Percentiles rank a stretch among this genome's conserved stretches.
Evolutionary conservation across 2,329 filamentous ascomycete genomes (phyloP).

Genomic region (Aspergillus quadrilineatus): DNA sequence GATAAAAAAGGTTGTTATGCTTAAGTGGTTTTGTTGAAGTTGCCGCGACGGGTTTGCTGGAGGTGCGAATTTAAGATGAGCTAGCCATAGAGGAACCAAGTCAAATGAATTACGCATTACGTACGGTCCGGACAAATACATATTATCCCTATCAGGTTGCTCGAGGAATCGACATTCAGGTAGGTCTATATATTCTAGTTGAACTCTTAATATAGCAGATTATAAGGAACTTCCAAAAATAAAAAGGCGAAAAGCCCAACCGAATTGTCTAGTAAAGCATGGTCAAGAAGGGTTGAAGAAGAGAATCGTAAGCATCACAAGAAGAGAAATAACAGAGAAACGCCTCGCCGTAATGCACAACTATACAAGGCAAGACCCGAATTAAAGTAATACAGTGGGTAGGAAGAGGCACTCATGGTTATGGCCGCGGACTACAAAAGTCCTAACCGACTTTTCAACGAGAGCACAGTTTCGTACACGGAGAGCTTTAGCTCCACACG

Average conservation of each 20-base stretch:
- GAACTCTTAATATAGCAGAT: background rate
- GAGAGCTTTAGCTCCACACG: conserved; percentile 59
- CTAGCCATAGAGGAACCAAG: background rate
- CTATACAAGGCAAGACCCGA: conserved; percentile 10
- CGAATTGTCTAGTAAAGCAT: background rate
- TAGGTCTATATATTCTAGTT: conserved; percentile 8
- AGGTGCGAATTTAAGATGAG: background rate
- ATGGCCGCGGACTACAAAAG: conserved; percentile 22
- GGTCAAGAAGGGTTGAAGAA: background rate
- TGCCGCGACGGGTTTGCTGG: background rate
- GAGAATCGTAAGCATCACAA: conserved; percentile 2
- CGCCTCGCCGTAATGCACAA: conserved; percentile 21
- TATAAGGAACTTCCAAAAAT: background rate
- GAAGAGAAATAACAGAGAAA: conserved; percentile 4
- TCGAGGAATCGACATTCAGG: background rate
- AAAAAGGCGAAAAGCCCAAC: background rate
- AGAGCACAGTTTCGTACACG: conserved; percentile 59
- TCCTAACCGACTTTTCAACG: conserved; percentile 51
- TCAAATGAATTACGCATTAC: background rate
- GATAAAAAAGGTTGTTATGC: background rate
- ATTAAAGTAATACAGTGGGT: background rate
- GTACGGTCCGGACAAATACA: background rate
- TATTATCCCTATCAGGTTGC: background rate
- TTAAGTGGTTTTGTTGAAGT: background rate
- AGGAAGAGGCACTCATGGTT: background rate